Base-by-base conservation (phyloP, 441 rosid species). In the Pelargonium australe region DNA sequence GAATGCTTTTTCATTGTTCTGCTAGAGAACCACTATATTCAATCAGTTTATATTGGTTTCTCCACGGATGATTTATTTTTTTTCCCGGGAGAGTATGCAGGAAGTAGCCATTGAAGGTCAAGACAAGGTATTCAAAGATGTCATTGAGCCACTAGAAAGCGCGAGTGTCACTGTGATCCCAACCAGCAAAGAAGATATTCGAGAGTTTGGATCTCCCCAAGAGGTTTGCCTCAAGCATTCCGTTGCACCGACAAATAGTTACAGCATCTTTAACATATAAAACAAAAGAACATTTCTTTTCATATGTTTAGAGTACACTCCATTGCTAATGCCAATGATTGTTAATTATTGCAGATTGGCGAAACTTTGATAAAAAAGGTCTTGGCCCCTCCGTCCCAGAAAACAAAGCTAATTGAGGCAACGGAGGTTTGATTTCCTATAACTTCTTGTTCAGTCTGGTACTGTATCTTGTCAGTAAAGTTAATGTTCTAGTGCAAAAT, bases 41-140 rank as follows among this genome's bases (percentile, higher is more conserved):
- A 55, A 4, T 12, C n/a, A 23, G 6, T 34, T 17, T n/a, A 67
- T 12, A 5, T 11, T 25, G 13, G 34, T 45, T 23, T 28, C 70
- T 57, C 55, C 37, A 73, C 23, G 64, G 64, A 37, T 40, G 20
- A 16, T 25, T 25, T 25, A 25, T 25, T 25, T 7, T 58, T 17
- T 16, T 65, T n/a, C 17, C 45, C 10, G 70, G 65, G 71, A 69
- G 31, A 51, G 10, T 74, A 68, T 60, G 23, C 80, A 92, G 96
- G 98, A 93, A 85, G 96, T 92, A 71, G 77, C 73, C 41, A 87
- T 92, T 70, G 88, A 85, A 71, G 97, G 97, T 74, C 92, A 86
- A 78, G 97, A 93, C 78, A 93, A 87, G 83, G 96, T 93, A 11
- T 89, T 86, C 72, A 92, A 92, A 87, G 97, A 92, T 64, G 92